A percentile compares a stretch with the other conserved stretches of the same genome.
phyloP scores from a whole-genome alignment of 108 stramenopile genomes.

The Pseudonitzschia multiseries region DNA sequence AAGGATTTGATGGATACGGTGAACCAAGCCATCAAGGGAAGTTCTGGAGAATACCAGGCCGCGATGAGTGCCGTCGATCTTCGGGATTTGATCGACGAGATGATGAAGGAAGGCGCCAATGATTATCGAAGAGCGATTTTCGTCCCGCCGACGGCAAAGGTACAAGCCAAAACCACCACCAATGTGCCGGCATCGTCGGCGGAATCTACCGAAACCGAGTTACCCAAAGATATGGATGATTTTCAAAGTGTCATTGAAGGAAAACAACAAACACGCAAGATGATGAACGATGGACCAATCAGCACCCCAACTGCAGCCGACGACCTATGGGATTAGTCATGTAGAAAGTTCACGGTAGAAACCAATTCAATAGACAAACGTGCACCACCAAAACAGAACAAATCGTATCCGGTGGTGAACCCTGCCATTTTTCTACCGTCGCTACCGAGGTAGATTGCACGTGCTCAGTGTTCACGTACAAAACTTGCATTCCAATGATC shows the following conservation, averaged over 20 bases:
- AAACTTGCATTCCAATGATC: too few species aligned
- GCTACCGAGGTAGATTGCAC: too few species aligned
- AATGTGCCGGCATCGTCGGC: neutral
- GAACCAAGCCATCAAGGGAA: slow-evolving; percentile 11
- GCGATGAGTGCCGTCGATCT: slow-evolving; percentile 10
- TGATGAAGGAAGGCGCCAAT: slow-evolving; percentile 8
- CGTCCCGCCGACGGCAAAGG: slow-evolving; percentile 9
- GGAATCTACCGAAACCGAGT: neutral
- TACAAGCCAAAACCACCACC: neutral
- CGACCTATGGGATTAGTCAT: slow-evolving; percentile 6
- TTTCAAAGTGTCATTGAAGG: slow-evolving; percentile 3
- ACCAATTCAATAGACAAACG: neutral
- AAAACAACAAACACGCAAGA: neutral
- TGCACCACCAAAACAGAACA: neutral
- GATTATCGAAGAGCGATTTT: slow-evolving; percentile 12
- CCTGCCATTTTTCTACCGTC: too few species aligned
- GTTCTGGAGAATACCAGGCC: slow-evolving; percentile 13
- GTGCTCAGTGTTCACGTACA: too few species aligned
- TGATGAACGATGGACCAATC: neutral
- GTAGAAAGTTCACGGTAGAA: neutral
- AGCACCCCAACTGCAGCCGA: slow-evolving; percentile 17
- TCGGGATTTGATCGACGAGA: slow-evolving; percentile 10
- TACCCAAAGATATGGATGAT: neutral
- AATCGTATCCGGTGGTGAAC: neutral
- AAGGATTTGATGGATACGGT: slow-evolving; percentile 17